Evolutionary conservation across 108 stramenopile genomes (phyloP).

Genomic region (Cylindrotheca fusiformis): DNA sequence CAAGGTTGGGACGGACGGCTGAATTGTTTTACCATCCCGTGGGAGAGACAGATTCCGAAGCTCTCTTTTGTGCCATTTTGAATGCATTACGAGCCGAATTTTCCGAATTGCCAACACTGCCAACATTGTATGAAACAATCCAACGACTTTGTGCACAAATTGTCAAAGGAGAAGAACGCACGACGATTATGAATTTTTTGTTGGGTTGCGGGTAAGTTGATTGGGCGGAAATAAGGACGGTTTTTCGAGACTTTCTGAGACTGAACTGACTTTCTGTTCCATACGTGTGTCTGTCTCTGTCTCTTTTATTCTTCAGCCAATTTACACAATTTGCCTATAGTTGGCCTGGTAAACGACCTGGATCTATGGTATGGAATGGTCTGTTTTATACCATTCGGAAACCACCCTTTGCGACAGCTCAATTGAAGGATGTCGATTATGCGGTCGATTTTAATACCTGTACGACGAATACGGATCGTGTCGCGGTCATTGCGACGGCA

Average conservation of each 20-base stretch:
- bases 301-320: too few relatives aligned
- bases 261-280: too few relatives aligned
- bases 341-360: constrained; percentile 77
- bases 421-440: constrained; percentile 52
- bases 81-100: constrained; percentile 74
- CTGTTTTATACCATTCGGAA: constrained; percentile 75
- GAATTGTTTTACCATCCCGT: constrained; percentile 58
- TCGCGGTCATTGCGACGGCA: constrained; percentile 75
- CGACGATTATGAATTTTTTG: constrained; percentile 82
- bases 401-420: constrained; percentile 40
- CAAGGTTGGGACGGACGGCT: constrained; percentile 9
- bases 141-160: constrained; percentile 56
- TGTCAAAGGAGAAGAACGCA: constrained; percentile 40
- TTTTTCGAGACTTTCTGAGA: too few relatives aligned
- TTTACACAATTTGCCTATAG: constrained; percentile 62
- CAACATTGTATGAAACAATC: constrained; percentile 61
- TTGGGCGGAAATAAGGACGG: too few relatives aligned
- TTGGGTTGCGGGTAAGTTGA: constrained; percentile 68
- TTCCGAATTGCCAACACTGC: constrained; percentile 57
- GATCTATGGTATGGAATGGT: constrained; percentile 79
- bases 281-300: too few relatives aligned
- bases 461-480: constrained; percentile 58
- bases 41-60: constrained; percentile 82
- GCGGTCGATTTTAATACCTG: constrained; percentile 47
- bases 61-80: constrained; percentile 71